Evolutionary conservation across 345 rosid genomes (phyloP), one percentile per base, ranked within the genome.

Genomic region (Euphorbia pulcherrima): DNA sequence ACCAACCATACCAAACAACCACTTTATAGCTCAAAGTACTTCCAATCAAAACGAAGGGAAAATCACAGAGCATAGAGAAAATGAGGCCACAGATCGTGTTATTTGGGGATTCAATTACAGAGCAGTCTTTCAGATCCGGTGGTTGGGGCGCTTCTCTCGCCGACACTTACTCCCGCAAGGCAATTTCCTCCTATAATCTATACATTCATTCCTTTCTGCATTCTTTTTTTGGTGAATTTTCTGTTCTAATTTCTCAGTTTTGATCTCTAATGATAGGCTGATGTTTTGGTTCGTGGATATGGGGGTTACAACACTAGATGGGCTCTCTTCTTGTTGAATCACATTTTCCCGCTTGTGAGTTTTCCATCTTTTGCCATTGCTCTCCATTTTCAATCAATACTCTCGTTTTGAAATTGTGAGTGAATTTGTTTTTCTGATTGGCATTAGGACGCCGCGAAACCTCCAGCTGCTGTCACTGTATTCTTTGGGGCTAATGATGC

Each of bases 401-500:
- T 68, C 9, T 68, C 9, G 16, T 35, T 28, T 5, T 33, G 37
- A 37, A 71, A 69, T 54, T 30, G 23, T 14, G 35, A 40, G 18
- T 50, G 74, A 68, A 57, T 29, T 68, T 63, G 4, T 48, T 28
- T 29, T 41, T 2, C 52, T 44, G 13, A 13, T 54, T 54, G 59
- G 59, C 29, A 56, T 71, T 60, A 92, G 97, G 89, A 75, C 21
- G 68, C 82, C 46, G 24, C 65, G 14, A 76, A 84, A 62, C 77
- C 85, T 68, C 98, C 91, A 16, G 79, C 78, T 66, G 98, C 97
- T 53, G 68, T 89, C 53, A 83, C 98, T 6, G 75, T 93, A 17
- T 93, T 93, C 80, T 86, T 93, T 48, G 98, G 97, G 62, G 98
- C 97, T 44, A 93, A 93, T 77, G 98, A 93, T 80, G 97, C 98